phyloP scores from a whole-genome alignment of 805 yeast genomes.

The Candida nitratophila region DNA sequence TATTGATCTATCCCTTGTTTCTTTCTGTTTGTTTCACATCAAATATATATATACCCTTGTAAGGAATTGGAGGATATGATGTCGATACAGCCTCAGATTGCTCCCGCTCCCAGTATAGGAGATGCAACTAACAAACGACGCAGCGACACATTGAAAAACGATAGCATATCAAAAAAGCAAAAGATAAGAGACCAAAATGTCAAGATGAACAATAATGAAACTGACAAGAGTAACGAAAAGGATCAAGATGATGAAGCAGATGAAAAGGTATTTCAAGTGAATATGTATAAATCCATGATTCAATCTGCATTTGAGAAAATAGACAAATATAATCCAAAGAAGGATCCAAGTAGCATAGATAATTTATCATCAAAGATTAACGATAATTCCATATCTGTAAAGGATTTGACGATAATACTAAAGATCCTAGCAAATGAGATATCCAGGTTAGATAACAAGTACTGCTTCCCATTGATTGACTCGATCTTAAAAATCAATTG shows the following conservation, averaged over 20 bases:
- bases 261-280: conserved; percentile 14
- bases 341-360: conserved; percentile 50
- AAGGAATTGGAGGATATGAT: conserved; percentile 2
- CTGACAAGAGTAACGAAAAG: neutral
- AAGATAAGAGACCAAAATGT: neutral
- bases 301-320: conserved; percentile 64
- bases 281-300: conserved; percentile 33
- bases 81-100: conserved; percentile 4
- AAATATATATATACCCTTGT: too few species aligned
- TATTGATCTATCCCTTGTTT: too few species aligned
- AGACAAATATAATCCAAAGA: conserved; percentile 51
- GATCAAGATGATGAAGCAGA: neutral
- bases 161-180: neutral
- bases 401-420: conserved; percentile 50
- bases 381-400: conserved; percentile 45
- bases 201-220: neutral
- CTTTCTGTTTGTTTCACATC: too few species aligned
- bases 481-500: conserved; percentile 61
- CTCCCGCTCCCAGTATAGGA: neutral
- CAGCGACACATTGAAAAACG: neutral
- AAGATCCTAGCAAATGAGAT: conserved; percentile 56
- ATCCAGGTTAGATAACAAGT: conserved; percentile 54
- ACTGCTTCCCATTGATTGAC: conserved; percentile 46
- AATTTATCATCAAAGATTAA: conserved; percentile 52
- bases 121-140: neutral